Conservation (phyloP, 345 rosid species). For the Barbarea vulgaris region DNA sequence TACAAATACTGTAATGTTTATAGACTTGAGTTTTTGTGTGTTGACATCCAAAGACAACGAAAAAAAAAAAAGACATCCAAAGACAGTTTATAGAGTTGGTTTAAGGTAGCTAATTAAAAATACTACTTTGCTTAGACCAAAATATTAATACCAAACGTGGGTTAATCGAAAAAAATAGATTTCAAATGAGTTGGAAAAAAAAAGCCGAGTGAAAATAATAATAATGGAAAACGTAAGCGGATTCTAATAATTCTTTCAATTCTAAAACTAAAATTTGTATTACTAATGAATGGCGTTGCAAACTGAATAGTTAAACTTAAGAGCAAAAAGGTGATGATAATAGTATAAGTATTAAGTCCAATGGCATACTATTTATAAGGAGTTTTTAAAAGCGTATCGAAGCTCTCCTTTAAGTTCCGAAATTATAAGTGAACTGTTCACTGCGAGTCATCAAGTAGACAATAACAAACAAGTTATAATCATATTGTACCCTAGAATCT, state of each 20-base stretch:
- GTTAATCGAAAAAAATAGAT: background rate
- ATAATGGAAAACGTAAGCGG: background rate
- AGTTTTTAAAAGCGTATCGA: background rate
- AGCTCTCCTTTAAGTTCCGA: background rate
- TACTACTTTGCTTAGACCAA: background rate
- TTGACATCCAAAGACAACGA: background rate
- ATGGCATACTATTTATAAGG: background rate
- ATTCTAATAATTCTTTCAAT: too few species aligned
- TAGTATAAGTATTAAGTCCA: background rate
- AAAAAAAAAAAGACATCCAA: too few species aligned
- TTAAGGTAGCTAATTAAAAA: constrained; percentile 8
- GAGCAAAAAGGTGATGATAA: background rate
- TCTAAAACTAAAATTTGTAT: background rate
- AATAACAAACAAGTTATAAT: constrained; percentile 17
- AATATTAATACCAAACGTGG: background rate
- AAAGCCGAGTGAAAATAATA: background rate
- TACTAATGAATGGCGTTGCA: background rate
- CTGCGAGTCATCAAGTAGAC: constrained; percentile 10
- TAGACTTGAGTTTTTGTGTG: background rate
- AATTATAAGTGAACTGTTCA: constrained; percentile 16
- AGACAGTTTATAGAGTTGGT: background rate
- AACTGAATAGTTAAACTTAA: background rate
- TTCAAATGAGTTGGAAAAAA: background rate
- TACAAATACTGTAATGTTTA: background rate
- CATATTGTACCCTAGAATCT: constrained; percentile 26